Evolutionary conservation across 176 grass and related monocot genomes (phyloP).

Genomic region (Bolboschoenus planiculmis): DNA sequence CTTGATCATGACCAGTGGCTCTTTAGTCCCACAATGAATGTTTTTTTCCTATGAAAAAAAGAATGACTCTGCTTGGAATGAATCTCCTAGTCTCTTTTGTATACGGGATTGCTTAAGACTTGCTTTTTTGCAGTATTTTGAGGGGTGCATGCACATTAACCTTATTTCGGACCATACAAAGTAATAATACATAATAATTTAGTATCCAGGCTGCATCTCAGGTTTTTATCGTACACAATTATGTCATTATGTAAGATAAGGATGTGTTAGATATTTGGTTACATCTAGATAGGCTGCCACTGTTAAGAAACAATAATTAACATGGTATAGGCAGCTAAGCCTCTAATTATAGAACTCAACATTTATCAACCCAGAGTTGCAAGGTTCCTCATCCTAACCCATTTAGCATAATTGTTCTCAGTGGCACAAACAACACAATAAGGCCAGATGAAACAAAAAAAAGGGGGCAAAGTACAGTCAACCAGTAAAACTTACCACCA

Average conservation of each 20-base stretch:
- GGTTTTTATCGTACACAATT: background rate
- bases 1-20: background rate
- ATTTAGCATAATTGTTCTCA: background rate
- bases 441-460: background rate
- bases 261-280: background rate
- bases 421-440: background rate
- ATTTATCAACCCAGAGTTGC: background rate
- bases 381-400: background rate
- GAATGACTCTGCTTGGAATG: background rate
- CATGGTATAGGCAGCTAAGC: background rate
- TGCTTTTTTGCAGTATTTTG: background rate
- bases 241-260: too few species aligned
- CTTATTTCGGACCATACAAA: background rate
- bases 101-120: background rate
- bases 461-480: background rate
- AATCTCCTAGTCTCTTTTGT: background rate
- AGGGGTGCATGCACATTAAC: background rate
- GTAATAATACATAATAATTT: too few species aligned
- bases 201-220: background rate
- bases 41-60: background rate
- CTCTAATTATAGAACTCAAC: background rate
- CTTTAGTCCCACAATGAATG: background rate
- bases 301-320: background rate
- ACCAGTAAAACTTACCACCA: constrained; percentile 36
- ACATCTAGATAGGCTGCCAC: background rate